Evolutionary conservation across 208 protist species (phyloP).

Genomic region (Trypanosoma platydactyli): DNA sequence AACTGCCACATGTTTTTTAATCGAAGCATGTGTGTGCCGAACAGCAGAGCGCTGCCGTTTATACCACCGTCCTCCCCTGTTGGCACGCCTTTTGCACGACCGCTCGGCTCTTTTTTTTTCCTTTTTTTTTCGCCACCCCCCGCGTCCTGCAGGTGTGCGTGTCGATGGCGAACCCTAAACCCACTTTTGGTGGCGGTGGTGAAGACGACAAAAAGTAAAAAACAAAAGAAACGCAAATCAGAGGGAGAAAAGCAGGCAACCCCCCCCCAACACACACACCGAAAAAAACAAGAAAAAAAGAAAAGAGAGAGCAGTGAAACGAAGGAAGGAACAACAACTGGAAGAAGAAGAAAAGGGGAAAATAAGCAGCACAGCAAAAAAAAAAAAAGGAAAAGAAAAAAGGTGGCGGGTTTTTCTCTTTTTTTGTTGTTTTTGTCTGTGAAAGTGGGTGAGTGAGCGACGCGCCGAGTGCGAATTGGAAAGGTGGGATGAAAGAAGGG

Average conservation of each 20-base stretch:
- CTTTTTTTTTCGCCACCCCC: background rate
- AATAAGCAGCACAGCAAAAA: slow-evolving; percentile 15
- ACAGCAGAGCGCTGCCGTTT: background rate
- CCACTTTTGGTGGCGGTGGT: background rate
- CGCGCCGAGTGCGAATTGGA: no score
- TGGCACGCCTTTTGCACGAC: background rate
- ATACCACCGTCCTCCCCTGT: background rate
- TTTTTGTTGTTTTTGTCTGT: slow-evolving; percentile 8
- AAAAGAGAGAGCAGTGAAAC: no score
- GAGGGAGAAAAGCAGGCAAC: no score
- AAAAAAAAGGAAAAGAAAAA: slow-evolving; percentile 12
- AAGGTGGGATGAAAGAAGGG: no score
- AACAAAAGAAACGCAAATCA: background rate
- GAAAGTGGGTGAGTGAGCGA: background rate
- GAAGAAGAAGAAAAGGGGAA: slow-evolving; percentile 3
- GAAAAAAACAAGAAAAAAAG: slow-evolving; percentile 13
- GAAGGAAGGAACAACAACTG: no score
- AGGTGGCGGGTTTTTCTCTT: no score
- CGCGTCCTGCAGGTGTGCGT: no score
- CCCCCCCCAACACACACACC: no score
- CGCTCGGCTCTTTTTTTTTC: background rate
- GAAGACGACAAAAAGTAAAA: background rate
- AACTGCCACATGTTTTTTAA: background rate
- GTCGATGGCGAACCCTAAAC: no score
- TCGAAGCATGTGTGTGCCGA: background rate